Evolutionary conservation across 2,329 filamentous ascomycete species (phyloP).

Genomic region (Magnaporthiopsis poae): DNA sequence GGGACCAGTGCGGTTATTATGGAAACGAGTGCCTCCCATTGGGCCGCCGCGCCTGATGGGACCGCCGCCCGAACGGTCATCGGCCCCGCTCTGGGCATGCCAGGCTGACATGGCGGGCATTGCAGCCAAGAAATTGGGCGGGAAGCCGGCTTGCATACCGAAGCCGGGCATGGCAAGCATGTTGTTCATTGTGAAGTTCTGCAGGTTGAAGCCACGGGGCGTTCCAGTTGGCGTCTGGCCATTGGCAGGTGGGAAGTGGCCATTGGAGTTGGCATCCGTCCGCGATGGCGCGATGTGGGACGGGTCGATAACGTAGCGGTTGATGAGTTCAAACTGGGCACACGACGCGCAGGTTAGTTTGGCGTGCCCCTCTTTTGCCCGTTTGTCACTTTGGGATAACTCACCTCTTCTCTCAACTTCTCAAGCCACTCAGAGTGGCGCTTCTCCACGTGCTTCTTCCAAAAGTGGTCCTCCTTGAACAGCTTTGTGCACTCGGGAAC

Average conservation of each 20-base stretch:
- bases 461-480: conserved; percentile 95
- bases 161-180: conserved; percentile 53
- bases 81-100: conserved; percentile 29
- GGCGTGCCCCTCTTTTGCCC: background rate
- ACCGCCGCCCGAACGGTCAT: conserved; percentile 37
- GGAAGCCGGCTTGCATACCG: conserved; percentile 34
- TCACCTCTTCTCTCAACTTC: conserved; percentile 70
- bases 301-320: conserved; percentile 87
- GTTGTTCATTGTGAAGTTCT: conserved; percentile 55
- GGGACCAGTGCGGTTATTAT: conserved; percentile 58
- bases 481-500: conserved; percentile 92
- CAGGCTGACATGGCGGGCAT: conserved; percentile 36
- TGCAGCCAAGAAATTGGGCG: conserved; percentile 37
- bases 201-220: conserved; percentile 81
- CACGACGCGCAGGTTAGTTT: background rate
- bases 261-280: conserved; percentile 89
- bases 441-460: conserved; percentile 97
- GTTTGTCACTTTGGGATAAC: conserved; percentile 17
- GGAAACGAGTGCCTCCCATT: conserved; percentile 38
- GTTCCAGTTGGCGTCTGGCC: conserved; percentile 71
- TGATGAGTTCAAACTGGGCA: conserved; percentile 71
- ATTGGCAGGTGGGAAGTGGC: conserved; percentile 78
- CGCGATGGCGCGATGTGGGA: conserved; percentile 88
- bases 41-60: conserved; percentile 58
- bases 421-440: conserved; percentile 83